Evolutionary conservation across 2,329 filamentous ascomycete species (phyloP), one percentile per base, ranked within the genome.

Genomic region (Fusarium veterinarium): DNA sequence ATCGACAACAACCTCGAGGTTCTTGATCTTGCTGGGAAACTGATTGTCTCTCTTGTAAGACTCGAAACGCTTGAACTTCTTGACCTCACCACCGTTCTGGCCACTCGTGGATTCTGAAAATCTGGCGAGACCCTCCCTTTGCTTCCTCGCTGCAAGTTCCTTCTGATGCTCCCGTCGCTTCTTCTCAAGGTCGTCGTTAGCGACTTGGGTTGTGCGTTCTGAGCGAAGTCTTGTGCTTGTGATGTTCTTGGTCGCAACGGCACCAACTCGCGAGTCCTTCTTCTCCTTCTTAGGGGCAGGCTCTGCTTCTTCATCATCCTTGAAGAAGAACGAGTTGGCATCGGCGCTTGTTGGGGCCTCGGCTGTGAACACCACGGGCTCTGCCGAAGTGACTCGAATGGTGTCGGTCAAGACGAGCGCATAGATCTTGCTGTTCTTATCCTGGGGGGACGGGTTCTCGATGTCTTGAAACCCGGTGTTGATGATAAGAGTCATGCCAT

Each of bases 1-100:
- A 79, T 99, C 96, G 19, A 98, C 94, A 28, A 97, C 89, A 69
- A 99, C 94, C 70, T 93, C 91, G 63, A 98, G 86, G 77, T 97
- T 95, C 80, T 93, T 92, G 74, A 97, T 91, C 78, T 91, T 92
- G 19, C 88, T 80, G 4, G 96, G 96, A 60, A 99, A 91, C 81
- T 98, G 95, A 76, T 97, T 97, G 81, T 98, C 96, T 68, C 95
- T 91, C 86, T 98, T 99, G 86, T 99, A 99, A 0, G 96, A 99
- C 82, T 99, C 96, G 79, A 98, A 99, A 62, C 95, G 93, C 86
- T 98, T 98, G 87, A 99, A 98, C 84, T 95, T 97, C 87, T 98
- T 98, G 81, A 97, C 92, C 74, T 96, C 92, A n/a, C 91, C 91
- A 38, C 95, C 96, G 78, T 97, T 96, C 72, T 95, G 88, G 64